phyloP scores from a whole-genome alignment of 2,329 filamentous ascomycete genomes.

The Colletotrichum spinosum region DNA sequence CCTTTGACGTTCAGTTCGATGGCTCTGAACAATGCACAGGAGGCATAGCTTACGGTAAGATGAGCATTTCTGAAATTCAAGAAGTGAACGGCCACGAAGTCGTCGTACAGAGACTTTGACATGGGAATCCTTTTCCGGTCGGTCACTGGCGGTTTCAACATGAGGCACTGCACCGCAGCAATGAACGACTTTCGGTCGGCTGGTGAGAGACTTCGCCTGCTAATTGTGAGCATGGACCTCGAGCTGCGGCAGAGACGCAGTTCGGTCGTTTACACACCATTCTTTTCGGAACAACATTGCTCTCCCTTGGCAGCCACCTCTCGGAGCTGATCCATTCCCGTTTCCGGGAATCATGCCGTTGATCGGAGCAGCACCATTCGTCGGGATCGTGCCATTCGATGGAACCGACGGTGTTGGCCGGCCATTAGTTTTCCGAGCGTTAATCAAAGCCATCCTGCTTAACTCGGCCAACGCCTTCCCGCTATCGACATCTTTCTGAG shows the following conservation, averaged over 20 bases:
- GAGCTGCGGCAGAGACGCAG: neutral
- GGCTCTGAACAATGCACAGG: neutral
- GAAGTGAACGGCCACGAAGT: constrained; percentile 40
- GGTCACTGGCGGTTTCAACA: constrained; percentile 38
- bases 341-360: too few relatives aligned
- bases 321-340: too few relatives aligned
- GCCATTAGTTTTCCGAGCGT: constrained; percentile 4
- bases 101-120: constrained; percentile 40
- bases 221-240: neutral
- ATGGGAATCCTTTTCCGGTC: constrained; percentile 31
- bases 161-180: constrained; percentile 44
- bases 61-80: constrained; percentile 26
- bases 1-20: neutral
- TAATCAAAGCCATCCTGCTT: constrained; percentile 6
- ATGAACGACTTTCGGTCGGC: constrained; percentile 41
- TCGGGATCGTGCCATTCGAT: neutral
- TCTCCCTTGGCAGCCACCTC: constrained; percentile 5
- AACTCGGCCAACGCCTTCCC: constrained; percentile 22
- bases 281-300: constrained; percentile 18
- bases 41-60: constrained; percentile 19
- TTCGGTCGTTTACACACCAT: constrained; percentile 7
- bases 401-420: neutral
- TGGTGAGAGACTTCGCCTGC: constrained; percentile 40
- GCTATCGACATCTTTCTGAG: constrained; percentile 21
- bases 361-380: too few relatives aligned